Evolutionary conservation across 352 stramenopile genomes (phyloP).

Genomic region (Phytophthora sp.): DNA sequence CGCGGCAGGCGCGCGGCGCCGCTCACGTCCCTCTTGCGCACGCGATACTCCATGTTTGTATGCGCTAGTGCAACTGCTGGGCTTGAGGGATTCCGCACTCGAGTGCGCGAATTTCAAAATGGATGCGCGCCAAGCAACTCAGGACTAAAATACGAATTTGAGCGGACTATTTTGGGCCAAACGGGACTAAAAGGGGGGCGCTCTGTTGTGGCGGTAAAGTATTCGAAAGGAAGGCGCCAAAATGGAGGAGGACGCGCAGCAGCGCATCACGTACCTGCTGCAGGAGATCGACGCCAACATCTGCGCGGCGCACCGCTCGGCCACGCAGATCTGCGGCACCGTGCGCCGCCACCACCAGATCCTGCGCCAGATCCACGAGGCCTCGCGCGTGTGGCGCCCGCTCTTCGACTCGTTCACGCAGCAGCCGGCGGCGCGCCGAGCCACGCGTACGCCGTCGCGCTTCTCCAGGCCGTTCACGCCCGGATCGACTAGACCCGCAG

Average conservation of each 20-base stretch:
- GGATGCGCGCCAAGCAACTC: slow-evolving; percentile 1
- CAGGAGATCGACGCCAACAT: slow-evolving; percentile 89
- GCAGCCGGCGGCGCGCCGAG: slow-evolving; percentile 45
- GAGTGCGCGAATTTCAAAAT: slow-evolving; percentile 25
- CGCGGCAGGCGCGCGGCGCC: slow-evolving; percentile 15
- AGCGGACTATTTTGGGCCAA: no score
- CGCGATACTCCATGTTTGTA: slow-evolving; percentile 54
- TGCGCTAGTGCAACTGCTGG: slow-evolving; percentile 6
- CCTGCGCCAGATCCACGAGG: slow-evolving; percentile 73
- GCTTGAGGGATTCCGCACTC: slow-evolving; percentile 34
- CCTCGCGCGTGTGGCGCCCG: slow-evolving; percentile 75
- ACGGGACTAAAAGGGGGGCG: not conserved
- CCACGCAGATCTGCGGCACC: slow-evolving; percentile 76
- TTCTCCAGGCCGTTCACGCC: slow-evolving; percentile 37
- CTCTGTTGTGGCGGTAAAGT: slow-evolving; percentile 6
- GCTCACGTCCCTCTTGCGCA: slow-evolving; percentile 52
- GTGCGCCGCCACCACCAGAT: slow-evolving; percentile 80
- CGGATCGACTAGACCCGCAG: slow-evolving; percentile 10
- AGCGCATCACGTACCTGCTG: slow-evolving; percentile 85
- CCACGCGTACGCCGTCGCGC: slow-evolving; percentile 48
- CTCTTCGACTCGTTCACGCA: slow-evolving; percentile 79
- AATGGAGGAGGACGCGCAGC: slow-evolving; percentile 80
- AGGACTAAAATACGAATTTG: not conserved
- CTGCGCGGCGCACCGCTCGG: slow-evolving; percentile 74
- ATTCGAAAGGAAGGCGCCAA: slow-evolving; percentile 39